A percentile compares a stretch with the other conserved stretches of the same genome.
phyloP scores from a whole-genome alignment of 192 early-diverging fungal species.

The Neocallimastix lanati region DNA sequence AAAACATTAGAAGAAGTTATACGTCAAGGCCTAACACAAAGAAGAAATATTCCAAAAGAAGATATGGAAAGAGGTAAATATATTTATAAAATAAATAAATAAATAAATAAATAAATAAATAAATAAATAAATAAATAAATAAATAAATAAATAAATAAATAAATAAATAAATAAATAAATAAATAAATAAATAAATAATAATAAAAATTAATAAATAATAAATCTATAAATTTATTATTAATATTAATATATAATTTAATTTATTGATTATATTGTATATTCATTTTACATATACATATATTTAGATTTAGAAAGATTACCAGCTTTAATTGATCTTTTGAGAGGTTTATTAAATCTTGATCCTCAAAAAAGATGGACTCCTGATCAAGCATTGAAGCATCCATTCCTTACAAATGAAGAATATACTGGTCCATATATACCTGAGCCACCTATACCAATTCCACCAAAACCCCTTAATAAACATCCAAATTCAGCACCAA shows the following conservation, averaged over 20 bases:
- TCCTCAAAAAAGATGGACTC: constrained; percentile 54
- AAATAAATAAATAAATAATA: too few relatives aligned
- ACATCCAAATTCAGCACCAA: not conserved
- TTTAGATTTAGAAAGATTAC: not conserved
- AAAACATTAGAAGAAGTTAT: not conserved
- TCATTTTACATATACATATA: too few relatives aligned
- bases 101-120: too few relatives aligned
- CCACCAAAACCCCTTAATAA: not conserved
- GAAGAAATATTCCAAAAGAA: not conserved
- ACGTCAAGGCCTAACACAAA: not conserved
- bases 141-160: too few relatives aligned
- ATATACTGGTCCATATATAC: not conserved
- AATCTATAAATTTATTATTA: too few relatives aligned
- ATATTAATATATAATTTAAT: too few relatives aligned
- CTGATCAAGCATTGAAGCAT: constrained; percentile 65
- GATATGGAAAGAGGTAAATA: not conserved
- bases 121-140: too few relatives aligned
- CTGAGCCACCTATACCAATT: not conserved
- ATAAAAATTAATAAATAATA: not conserved
- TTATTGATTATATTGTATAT: too few relatives aligned
- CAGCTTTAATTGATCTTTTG: constrained; percentile 36
- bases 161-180: too few relatives aligned
- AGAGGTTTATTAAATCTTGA: constrained; percentile 39
- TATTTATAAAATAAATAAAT: too few relatives aligned
- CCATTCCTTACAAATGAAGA: constrained; percentile 51